Percentiles rank a stretch among this genome's conserved stretches.
phyloP scores from a whole-genome alignment of 345 rosid species.

The Eucalyptus victrix region DNA sequence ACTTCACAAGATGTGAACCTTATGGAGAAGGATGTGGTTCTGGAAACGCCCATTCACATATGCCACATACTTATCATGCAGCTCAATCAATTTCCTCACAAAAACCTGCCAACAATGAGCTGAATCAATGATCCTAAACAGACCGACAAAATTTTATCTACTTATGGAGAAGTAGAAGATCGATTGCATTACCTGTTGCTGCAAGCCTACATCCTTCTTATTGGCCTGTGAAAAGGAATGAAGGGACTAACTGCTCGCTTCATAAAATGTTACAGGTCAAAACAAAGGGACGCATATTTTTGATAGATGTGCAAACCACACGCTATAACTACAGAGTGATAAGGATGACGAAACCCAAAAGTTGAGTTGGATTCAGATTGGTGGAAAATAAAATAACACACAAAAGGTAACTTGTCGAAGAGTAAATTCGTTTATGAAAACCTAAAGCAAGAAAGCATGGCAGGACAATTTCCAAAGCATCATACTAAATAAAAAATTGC shows the following conservation, averaged over 20 bases:
- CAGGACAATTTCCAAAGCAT: not conserved
- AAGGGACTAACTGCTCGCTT: not conserved
- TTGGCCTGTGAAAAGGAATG: conserved; percentile 27
- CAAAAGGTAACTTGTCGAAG: not conserved
- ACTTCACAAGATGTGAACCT: conserved; percentile 11
- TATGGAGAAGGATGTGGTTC: conserved; percentile 65
- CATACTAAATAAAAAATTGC: not conserved
- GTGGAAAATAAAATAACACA: not conserved
- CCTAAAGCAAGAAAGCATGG: not conserved
- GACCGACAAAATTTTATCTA: not conserved
- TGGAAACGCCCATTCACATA: conserved; percentile 61
- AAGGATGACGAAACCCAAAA: not conserved
- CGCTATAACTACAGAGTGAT: not conserved
- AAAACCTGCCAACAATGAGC: conserved; percentile 43
- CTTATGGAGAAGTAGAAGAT: not conserved
- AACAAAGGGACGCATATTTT: not conserved
- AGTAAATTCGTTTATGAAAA: not conserved
- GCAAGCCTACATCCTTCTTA: conserved; percentile 32
- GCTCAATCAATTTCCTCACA: conserved; percentile 56
- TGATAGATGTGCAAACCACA: not conserved
- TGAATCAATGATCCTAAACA: not conserved
- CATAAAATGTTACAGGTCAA: not conserved
- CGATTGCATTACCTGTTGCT: conserved; percentile 50
- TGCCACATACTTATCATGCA: conserved; percentile 72
- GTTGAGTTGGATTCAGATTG: not conserved